Evolutionary conservation across 2,329 filamentous ascomycete genomes (phyloP).

Genomic region (Colletotrichum zoysiae): DNA sequence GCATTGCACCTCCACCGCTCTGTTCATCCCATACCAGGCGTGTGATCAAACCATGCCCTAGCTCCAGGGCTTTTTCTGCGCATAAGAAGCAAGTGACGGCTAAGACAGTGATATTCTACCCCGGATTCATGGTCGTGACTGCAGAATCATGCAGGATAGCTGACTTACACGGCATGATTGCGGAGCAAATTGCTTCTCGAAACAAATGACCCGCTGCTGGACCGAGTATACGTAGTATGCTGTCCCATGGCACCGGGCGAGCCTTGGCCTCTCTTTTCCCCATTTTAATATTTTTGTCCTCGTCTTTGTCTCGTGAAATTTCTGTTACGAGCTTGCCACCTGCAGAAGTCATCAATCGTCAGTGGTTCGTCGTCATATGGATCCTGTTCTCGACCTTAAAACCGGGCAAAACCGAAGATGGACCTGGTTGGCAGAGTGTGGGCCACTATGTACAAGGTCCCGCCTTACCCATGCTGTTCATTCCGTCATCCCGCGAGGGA

Average conservation of each 20-base stretch:
- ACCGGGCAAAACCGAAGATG: constrained; percentile 10
- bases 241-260: background rate
- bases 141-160: background rate
- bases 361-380: constrained; percentile 14
- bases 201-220: background rate
- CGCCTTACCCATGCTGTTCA: constrained; percentile 23
- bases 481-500: constrained; percentile 31
- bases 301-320: background rate
- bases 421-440: background rate
- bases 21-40: constrained; percentile 12
- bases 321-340: background rate
- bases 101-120: constrained; percentile 23
- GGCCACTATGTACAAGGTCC: background rate
- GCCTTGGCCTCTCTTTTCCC: background rate
- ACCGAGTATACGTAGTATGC: no score
- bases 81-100: background rate
- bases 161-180: background rate
- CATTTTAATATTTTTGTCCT: background rate
- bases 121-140: constrained; percentile 16
- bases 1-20: constrained; percentile 20
- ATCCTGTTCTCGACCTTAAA: constrained; percentile 10
- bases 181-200: background rate
- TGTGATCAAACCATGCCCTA: constrained; percentile 18
- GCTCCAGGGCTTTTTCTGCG: background rate
- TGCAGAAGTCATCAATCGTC: constrained; percentile 5